Base-by-base conservation (phyloP, 2,329 filamentous ascomycete species). In the Colletotrichum sp. region DNA sequence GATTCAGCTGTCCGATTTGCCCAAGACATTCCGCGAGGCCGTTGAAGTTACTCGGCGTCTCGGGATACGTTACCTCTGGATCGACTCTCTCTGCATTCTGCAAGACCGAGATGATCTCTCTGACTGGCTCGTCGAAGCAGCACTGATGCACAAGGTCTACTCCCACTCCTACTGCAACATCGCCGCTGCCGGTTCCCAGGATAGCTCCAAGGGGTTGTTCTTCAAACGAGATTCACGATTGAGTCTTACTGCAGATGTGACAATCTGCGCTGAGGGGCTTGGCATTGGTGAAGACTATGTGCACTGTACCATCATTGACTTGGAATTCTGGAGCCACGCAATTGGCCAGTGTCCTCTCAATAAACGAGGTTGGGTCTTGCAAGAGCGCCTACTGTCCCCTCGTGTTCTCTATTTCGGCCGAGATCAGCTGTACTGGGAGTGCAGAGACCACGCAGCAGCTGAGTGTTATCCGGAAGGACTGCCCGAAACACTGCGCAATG, bases 141-240 rank as follows among this genome's bases (percentile, higher is more conserved):
- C 30, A 9, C 39, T 69, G 2, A 80, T 80, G 79, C 57, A 78
- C 22, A 61, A 76, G 6, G 77, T 80, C 3, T 80, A 80, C 36
- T 71, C 66, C 0, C 68, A 79, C 25, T 75, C 78, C 2, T 79
- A 69, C 19, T 74, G 77, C 72, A 80, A 79, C 22, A 78, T 79
- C 19, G 79, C 77, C 0, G 78, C 79, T 4, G 57, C 75, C 2
- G 77, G 72, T 0, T 66, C 79, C 3, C 60, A n/a, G 13, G 60
- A 77, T n/a, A 76, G 73, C 36, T 59, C 59, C 6, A 66, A 71
- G 5, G 71, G 77, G 1, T 15, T 78, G 1, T 78, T 75, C 48
- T 72, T 71, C 9, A 5, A 39, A 1, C 12, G 71, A 13, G 36
- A 73, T 19, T 8, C 66, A 30, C 67, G 71, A 1, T 1, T 27